These are phyloP conservation scores for Lyophyllum semitale DNA, from an alignment of 768 basidiomycete species.

Conservation along the genomic window DNA sequence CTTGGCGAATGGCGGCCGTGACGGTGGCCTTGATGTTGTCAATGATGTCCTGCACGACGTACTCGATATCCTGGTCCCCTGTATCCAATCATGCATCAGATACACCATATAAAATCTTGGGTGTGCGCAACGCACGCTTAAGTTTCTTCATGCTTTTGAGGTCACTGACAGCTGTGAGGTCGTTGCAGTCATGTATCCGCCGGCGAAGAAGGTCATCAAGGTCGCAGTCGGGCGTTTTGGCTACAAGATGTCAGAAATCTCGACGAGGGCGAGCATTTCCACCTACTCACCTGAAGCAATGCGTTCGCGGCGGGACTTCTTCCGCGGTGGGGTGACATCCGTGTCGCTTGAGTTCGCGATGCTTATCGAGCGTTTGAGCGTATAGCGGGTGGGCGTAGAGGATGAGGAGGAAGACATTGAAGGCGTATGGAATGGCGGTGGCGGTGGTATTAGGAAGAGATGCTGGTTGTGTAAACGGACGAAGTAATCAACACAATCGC, in stretches of 20 bases:
- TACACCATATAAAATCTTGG: too few species aligned
- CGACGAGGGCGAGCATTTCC: neutral
- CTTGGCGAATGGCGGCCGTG: constrained; percentile 26
- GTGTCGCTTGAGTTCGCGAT: constrained; percentile 21
- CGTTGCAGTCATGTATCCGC: constrained; percentile 12
- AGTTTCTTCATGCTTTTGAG: constrained; percentile 19
- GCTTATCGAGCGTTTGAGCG: constrained; percentile 11
- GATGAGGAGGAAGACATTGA: constrained; percentile 14
- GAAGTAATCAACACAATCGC: constrained; percentile 14
- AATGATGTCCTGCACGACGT: constrained; percentile 33
- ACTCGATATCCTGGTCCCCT: constrained; percentile 21
- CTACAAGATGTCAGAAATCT: neutral
- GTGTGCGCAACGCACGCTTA: constrained; percentile 8
- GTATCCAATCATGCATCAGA: neutral
- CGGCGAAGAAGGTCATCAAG: constrained; percentile 18
- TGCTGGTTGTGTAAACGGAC: neutral
- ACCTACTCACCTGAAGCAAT: constrained; percentile 10
- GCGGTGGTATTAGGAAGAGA: neutral
- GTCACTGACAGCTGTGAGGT: constrained; percentile 15
- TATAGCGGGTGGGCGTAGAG: constrained; percentile 8
- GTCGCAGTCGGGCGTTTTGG: constrained; percentile 15
- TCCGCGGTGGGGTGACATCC: constrained; percentile 18
- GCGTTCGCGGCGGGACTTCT: constrained; percentile 16
- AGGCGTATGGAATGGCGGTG: neutral
- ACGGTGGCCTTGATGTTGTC: constrained; percentile 32